Conservation (phyloP, 2,329 filamentous ascomycete genomes). For the Aureobasidium melanogenum region DNA sequence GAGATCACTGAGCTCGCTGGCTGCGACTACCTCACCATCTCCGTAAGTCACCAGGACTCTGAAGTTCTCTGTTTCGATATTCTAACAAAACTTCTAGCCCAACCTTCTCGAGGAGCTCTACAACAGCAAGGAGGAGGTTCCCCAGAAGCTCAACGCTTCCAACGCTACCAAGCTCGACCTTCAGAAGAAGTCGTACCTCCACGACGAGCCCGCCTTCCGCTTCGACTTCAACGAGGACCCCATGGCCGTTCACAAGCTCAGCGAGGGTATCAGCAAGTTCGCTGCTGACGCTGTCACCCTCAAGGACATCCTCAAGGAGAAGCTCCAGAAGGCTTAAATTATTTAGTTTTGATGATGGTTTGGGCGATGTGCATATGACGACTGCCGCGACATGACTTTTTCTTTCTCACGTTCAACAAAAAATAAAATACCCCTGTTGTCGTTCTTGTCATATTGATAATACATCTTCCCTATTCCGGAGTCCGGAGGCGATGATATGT, state of each 20-base stretch:
- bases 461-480: background rate
- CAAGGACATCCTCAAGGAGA: constrained; percentile 83
- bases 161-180: constrained; percentile 61
- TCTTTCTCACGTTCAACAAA: constrained; percentile 8
- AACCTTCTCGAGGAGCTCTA: constrained; percentile 88
- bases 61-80: background rate
- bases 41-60: constrained; percentile 48
- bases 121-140: constrained; percentile 72
- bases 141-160: constrained; percentile 81
- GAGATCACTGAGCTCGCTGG: constrained; percentile 98
- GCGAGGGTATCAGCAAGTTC: constrained; percentile 99
- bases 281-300: constrained; percentile 90
- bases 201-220: constrained; percentile 83
- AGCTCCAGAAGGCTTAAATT: constrained; percentile 46
- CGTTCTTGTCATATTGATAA: background rate
- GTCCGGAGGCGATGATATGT: too few species aligned
- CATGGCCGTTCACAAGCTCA: constrained; percentile 99
- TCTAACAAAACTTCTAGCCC: constrained; percentile 47
- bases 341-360: background rate
- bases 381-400: constrained; percentile 11
- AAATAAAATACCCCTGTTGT: constrained; percentile 11
- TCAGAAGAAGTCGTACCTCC: constrained; percentile 83
- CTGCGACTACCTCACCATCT: constrained; percentile 98
- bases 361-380: constrained; percentile 10
- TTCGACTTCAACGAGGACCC: constrained; percentile 99